Evolutionary conservation across 495 filamentous ascomycete species (phyloP).

Genomic region (Penicillium bialowiezense): DNA sequence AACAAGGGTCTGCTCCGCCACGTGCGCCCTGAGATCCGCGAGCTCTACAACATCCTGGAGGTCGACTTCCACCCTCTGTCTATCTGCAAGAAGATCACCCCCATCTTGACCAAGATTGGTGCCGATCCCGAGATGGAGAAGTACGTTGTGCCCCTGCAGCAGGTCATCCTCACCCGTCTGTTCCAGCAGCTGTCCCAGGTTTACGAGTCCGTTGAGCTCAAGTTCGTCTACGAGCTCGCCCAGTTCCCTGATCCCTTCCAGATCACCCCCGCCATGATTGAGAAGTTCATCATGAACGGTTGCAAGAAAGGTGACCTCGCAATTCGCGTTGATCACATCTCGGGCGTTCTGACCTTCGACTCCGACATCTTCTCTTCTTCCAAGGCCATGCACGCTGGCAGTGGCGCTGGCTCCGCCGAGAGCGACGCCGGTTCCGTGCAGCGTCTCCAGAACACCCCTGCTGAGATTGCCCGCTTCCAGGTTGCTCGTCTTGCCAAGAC

Average conservation of each 20-base stretch:
- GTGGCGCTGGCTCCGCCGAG: constrained; percentile 84
- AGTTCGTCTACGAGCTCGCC: constrained; percentile 89
- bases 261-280: constrained; percentile 84
- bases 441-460: constrained; percentile 93
- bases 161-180: constrained; percentile 95
- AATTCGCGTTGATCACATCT: constrained; percentile 93
- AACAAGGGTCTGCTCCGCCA: constrained; percentile 92
- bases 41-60: constrained; percentile 96
- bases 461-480: constrained; percentile 95
- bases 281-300: constrained; percentile 99
- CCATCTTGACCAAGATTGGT: constrained; percentile 91
- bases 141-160: constrained; percentile 90
- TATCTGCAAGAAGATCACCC: constrained; percentile 98
- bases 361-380: constrained; percentile 97
- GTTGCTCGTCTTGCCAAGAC: constrained; percentile 87
- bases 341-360: constrained; percentile 93
- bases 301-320: constrained; percentile 99
- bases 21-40: constrained; percentile 87
- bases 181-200: constrained; percentile 99
- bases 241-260: constrained; percentile 97
- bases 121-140: constrained; percentile 94
- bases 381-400: constrained; percentile 86
- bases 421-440: constrained; percentile 81
- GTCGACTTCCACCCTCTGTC: constrained; percentile 98
- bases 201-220: constrained; percentile 95